Evolutionary conservation across 1,284 basidiomycete genomes (phyloP).

Genomic region (Ganoderma lucidum): DNA sequence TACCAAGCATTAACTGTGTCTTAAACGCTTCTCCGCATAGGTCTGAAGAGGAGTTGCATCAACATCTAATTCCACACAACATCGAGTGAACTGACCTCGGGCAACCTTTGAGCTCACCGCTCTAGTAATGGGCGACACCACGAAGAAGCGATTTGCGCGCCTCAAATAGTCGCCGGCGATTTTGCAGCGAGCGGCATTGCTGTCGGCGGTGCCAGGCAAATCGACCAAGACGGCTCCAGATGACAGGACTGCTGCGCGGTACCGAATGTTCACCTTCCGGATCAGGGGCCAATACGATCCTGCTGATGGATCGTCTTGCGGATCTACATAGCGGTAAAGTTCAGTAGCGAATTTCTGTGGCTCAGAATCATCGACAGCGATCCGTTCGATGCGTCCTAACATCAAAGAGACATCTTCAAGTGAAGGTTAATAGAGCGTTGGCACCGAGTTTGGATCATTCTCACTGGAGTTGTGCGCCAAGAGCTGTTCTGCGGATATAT

Average conservation of each 20-base stretch:
- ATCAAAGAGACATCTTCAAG: neutral
- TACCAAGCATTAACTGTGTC: conserved; percentile 4
- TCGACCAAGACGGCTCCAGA: conserved; percentile 63
- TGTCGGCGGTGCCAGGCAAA: conserved; percentile 63
- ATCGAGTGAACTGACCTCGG: neutral
- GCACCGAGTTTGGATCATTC: neutral
- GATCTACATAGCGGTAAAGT: conserved; percentile 47
- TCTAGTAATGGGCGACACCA: conserved; percentile 43
- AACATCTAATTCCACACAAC: neutral
- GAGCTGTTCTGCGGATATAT: neutral
- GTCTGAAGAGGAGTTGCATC: neutral
- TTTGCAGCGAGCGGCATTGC: conserved; percentile 56
- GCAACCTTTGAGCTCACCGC: conserved; percentile 13
- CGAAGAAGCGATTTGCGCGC: conserved; percentile 55
- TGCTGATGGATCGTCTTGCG: conserved; percentile 52
- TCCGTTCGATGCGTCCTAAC: neutral
- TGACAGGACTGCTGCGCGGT: conserved; percentile 46
- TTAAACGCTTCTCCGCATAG: conserved; percentile 1
- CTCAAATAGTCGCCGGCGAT: conserved; percentile 62
- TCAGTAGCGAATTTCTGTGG: neutral
- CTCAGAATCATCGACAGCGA: neutral
- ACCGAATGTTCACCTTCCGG: conserved; percentile 57
- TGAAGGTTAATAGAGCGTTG: neutral
- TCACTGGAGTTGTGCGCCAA: neutral
- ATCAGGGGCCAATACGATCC: conserved; percentile 67